These are phyloP conservation scores for Diaporthe amygdali DNA, from an alignment of 2,329 filamentous ascomycete species.

Conservation along the genomic window DNA sequence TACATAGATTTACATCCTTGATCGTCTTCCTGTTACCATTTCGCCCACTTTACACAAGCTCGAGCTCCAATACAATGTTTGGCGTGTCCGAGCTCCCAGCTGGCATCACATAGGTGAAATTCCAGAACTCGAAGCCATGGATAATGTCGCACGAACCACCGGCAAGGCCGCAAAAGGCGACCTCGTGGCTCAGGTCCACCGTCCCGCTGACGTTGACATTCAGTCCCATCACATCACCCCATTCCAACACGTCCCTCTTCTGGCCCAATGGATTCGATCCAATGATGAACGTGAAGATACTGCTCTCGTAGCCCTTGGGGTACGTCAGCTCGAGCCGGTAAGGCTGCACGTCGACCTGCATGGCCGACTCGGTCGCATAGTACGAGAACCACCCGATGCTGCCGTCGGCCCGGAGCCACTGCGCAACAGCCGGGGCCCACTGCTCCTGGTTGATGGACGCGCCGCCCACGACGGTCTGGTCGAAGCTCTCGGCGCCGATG, in stretches of 20 bases:
- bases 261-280: constrained; percentile 45
- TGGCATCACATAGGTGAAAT: constrained; percentile 49
- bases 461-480: constrained; percentile 61
- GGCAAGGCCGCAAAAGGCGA: constrained; percentile 48
- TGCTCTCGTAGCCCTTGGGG: constrained; percentile 53
- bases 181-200: constrained; percentile 42
- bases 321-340: constrained; percentile 56
- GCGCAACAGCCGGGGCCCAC: constrained; percentile 65
- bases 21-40: background rate
- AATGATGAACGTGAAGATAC: constrained; percentile 56
- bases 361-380: constrained; percentile 43
- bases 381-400: constrained; percentile 21
- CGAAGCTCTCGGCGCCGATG: constrained; percentile 65
- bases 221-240: constrained; percentile 55
- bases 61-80: constrained; percentile 25
- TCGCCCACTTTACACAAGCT: background rate
- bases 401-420: constrained; percentile 50
- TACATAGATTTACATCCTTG: background rate
- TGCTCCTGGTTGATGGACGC: constrained; percentile 53
- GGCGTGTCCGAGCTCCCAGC: constrained; percentile 31
- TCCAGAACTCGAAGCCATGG: constrained; percentile 52
- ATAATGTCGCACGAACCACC: constrained; percentile 39
- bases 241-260: constrained; percentile 48
- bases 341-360: constrained; percentile 47
- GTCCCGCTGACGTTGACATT: constrained; percentile 51